These are phyloP conservation scores for Oidiodendron maius DNA, from an alignment of 495 filamentous ascomycete species.

Conservation along the genomic window DNA sequence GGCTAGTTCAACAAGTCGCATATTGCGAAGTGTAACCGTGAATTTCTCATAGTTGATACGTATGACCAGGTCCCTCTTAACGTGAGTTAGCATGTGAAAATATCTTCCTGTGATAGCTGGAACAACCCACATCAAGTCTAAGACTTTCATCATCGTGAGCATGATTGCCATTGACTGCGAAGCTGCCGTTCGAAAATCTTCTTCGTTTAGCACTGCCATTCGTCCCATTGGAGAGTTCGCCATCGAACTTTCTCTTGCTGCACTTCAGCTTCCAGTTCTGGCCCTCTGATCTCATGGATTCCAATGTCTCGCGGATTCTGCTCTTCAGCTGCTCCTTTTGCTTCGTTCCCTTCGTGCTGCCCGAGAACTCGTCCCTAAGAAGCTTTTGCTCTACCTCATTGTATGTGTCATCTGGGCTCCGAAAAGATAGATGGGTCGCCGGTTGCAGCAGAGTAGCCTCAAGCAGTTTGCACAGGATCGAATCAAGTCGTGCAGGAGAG, in stretches of 20 bases:
- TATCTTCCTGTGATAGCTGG: constrained; percentile 4
- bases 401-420: constrained; percentile 22
- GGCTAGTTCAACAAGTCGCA: constrained; percentile 59
- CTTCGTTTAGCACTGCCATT: constrained; percentile 34
- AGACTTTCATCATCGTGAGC: constrained; percentile 30
- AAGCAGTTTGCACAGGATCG: constrained; percentile 12
- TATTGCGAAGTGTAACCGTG: constrained; percentile 72
- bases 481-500: constrained; percentile 14
- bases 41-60: constrained; percentile 84
- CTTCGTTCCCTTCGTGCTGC: constrained; percentile 18
- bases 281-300: constrained; percentile 16
- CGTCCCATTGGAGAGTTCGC: constrained; percentile 9
- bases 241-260: constrained; percentile 16
- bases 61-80: constrained; percentile 53
- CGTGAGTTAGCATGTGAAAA: constrained; percentile 22
- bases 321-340: constrained; percentile 19
- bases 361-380: constrained; percentile 9
- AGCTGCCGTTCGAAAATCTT: constrained; percentile 34
- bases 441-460: constrained; percentile 15
- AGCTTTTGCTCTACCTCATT: constrained; percentile 14
- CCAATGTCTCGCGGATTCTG: constrained; percentile 8
- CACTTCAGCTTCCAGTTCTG: constrained; percentile 13
- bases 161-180: constrained; percentile 19
- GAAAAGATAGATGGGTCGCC: constrained; percentile 14
- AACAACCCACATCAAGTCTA: constrained; percentile 34